A percentile compares a stretch with the other conserved stretches of the same genome.
phyloP scores from a whole-genome alignment of 2,329 filamentous ascomycete species.

The Aspergillus sp. region DNA sequence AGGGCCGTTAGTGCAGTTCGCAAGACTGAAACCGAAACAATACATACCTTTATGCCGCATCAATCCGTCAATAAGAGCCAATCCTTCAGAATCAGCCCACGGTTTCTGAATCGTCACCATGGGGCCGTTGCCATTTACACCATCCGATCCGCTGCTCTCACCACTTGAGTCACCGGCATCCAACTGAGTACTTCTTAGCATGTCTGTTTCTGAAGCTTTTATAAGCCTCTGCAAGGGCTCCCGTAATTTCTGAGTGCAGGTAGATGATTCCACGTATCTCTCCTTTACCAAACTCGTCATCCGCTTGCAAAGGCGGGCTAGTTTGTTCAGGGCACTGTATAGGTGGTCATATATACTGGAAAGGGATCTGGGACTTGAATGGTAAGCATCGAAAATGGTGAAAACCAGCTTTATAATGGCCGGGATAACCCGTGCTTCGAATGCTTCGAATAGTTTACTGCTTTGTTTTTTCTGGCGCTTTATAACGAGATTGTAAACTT shows the following conservation, averaged over 20 bases:
- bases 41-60: slow-evolving; percentile 20
- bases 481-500: slow-evolving; percentile 9
- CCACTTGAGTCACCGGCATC: not conserved
- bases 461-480: not conserved
- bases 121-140: not conserved
- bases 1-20: not conserved
- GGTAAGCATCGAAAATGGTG: slow-evolving; percentile 22
- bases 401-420: slow-evolving; percentile 18
- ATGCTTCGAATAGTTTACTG: slow-evolving; percentile 17
- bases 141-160: not conserved
- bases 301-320: slow-evolving; percentile 15
- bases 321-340: slow-evolving; percentile 17
- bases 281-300: slow-evolving; percentile 12
- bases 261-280: slow-evolving; percentile 7
- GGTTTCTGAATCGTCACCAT: not conserved
- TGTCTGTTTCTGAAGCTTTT: slow-evolving; percentile 8
- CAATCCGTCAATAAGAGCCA: slow-evolving; percentile 27
- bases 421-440: slow-evolving; percentile 21
- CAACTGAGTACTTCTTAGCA: not conserved
- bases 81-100: slow-evolving; percentile 26
- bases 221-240: slow-evolving; percentile 14
- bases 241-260: slow-evolving; percentile 8
- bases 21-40: not conserved
- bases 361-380: slow-evolving; percentile 12
- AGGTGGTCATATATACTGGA: slow-evolving; percentile 18